A percentile compares a stretch with the other conserved stretches of the same genome.
Conservation (phyloP, 1,284 basidiomycete genomes). For the Heterobasidion parviporum region DNA sequence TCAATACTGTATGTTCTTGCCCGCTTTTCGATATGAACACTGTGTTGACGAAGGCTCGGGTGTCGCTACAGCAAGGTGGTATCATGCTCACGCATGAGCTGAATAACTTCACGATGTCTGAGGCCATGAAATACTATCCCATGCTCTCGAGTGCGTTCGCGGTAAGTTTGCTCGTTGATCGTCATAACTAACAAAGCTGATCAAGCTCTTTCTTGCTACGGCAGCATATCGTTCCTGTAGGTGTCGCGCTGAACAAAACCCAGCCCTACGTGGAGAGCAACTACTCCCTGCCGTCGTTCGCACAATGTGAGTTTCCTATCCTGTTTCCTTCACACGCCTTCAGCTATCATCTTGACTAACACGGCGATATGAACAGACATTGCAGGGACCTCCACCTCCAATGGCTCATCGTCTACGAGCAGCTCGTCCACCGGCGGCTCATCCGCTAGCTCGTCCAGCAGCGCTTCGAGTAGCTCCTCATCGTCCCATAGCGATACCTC, state of each 20-base stretch:
- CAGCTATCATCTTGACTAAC: background rate
- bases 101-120: conserved; percentile 41
- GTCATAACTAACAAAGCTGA: background rate
- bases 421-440: background rate
- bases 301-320: conserved; percentile 29
- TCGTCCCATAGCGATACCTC: background rate
- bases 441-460: background rate
- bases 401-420: background rate
- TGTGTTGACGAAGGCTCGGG: background rate
- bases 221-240: conserved; percentile 39
- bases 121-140: conserved; percentile 33
- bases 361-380: conserved; percentile 2
- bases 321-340: background rate
- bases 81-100: conserved; percentile 44
- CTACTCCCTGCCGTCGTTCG: conserved; percentile 31
- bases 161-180: conserved; percentile 14
- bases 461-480: background rate
- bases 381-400: background rate
- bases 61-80: conserved; percentile 26
- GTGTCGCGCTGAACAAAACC: conserved; percentile 35
- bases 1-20: conserved; percentile 19
- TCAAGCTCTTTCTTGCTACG: background rate
- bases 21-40: background rate
- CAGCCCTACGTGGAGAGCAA: conserved; percentile 39
- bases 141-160: conserved; percentile 33